phyloP scores from a whole-genome alignment of 176 grass and related monocot species.

The Microstegium vimineum region DNA sequence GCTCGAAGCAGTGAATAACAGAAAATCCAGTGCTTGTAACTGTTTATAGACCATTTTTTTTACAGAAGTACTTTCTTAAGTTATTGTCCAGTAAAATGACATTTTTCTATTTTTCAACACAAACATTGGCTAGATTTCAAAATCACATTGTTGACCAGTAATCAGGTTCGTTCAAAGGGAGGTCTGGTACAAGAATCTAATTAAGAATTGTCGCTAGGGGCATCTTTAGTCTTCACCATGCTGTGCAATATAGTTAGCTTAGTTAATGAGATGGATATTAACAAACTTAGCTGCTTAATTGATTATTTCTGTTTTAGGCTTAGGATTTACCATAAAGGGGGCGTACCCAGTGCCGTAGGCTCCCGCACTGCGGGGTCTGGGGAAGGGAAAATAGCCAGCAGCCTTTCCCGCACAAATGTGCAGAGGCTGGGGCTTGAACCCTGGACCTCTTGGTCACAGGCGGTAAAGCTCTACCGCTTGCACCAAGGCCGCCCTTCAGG shows the following conservation, averaged over 20 bases:
- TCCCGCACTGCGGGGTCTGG: too few species aligned
- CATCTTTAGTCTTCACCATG: not conserved
- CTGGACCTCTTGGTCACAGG: too few species aligned
- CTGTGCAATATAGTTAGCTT: not conserved
- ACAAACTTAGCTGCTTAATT: not conserved
- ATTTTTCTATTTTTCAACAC: not conserved
- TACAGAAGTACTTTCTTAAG: not conserved
- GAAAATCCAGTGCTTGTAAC: not conserved
- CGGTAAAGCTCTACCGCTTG: too few species aligned
- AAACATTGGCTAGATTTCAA: not conserved
- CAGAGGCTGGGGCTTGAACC: too few species aligned
- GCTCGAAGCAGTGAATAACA: not conserved
- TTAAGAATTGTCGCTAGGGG: not conserved
- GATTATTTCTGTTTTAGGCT: not conserved
- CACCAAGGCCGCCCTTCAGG: too few species aligned
- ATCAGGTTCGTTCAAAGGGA: not conserved
- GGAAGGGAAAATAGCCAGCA: too few species aligned
- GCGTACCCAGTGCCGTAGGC: too few species aligned
- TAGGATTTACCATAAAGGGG: too few species aligned
- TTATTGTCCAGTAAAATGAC: not conserved
- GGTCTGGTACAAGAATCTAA: not conserved
- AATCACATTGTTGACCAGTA: not conserved
- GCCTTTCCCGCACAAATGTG: too few species aligned
- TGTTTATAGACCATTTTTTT: not conserved
- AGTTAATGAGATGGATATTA: not conserved